Evolutionary conservation across 208 protist species (phyloP), one percentile per base, ranked within the genome.

Genomic region (Acanthamoeba culbertsoni): DNA sequence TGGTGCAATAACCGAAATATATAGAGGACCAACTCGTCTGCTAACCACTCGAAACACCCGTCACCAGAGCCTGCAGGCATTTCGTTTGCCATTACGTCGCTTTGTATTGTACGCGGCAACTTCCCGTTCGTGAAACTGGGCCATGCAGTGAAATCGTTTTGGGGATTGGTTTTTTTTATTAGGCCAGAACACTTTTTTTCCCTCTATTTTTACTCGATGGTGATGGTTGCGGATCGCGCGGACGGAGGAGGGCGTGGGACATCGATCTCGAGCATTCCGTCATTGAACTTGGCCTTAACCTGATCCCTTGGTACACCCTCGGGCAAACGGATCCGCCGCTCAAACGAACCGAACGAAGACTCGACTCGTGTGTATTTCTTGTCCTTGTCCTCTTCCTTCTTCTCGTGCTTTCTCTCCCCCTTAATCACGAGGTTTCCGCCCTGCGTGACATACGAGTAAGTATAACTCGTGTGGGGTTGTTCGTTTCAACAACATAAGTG

Each of bases 371-470:
- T 16, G 46, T 68, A 84, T 4, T 20, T n/a, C 59, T 35, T 26
- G 10, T 93, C 89, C 65, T 93, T 84, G 33, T 93, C 89, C 68
- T 93, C 89, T 48, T 82, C 71, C 86, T 91, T 91, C 65, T 63
- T 84, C 45, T 93, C 89, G 65, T 84, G 33, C 89, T 93, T 86
- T 35, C 37, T 55, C 28, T 93, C 71, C 0, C 82, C 82, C 7
- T 33, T n/a, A 51, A 89, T 65, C 20, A 65, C 55, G 20, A 89
- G 82, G 0, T 0, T 4, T 28, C 82, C 82, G 55, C 42, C 45
- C 51, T 88, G 23, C 26, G 33, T 35, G 2, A 31, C 14, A 8
- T 26, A 28, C 57, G 0, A 31, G 12, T 23, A 26, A 23, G 26
- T 65, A 23, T 35, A 10, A 8, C 0, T 0, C 7, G n/a, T 65